Evolutionary conservation across 1,284 basidiomycete genomes (phyloP).

Genomic region (Wallemia hederae): DNA sequence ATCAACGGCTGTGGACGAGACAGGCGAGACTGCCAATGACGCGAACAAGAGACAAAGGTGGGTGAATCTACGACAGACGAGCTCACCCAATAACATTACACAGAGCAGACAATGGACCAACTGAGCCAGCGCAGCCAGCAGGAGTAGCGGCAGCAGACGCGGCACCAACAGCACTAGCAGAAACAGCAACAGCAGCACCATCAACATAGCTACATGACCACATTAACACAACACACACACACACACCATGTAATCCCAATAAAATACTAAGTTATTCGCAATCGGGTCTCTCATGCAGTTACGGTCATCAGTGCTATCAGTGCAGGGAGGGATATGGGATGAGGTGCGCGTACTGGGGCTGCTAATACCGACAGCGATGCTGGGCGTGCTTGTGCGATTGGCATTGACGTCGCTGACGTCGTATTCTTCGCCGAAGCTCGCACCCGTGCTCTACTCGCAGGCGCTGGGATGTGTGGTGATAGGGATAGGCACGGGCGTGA

Average conservation of each 20-base stretch:
- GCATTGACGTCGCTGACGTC: not conserved
- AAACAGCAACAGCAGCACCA: constrained; percentile 2
- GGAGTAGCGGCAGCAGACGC: not conserved
- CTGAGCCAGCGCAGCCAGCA: not conserved
- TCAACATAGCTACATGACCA: not conserved
- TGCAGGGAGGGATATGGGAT: no score
- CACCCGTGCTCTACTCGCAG: not conserved
- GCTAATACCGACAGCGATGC: not conserved
- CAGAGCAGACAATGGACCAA: no score
- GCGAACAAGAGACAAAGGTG: not conserved
- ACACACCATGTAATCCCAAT: not conserved
- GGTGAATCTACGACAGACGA: not conserved
- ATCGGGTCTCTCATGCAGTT: no score
- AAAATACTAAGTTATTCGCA: not conserved
- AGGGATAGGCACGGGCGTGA: not conserved
- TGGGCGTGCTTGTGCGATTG: not conserved
- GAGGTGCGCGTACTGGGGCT: not conserved
- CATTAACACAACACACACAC: not conserved
- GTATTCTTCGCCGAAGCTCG: not conserved
- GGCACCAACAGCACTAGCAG: not conserved
- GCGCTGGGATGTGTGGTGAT: not conserved
- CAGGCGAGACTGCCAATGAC: not conserved
- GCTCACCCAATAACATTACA: no score
- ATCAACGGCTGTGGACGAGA: not conserved
- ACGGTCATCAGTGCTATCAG: not conserved